Base-by-base conservation (phyloP, 1,139 yeast genomes). In the Arxiozyma slooffiae region DNA sequence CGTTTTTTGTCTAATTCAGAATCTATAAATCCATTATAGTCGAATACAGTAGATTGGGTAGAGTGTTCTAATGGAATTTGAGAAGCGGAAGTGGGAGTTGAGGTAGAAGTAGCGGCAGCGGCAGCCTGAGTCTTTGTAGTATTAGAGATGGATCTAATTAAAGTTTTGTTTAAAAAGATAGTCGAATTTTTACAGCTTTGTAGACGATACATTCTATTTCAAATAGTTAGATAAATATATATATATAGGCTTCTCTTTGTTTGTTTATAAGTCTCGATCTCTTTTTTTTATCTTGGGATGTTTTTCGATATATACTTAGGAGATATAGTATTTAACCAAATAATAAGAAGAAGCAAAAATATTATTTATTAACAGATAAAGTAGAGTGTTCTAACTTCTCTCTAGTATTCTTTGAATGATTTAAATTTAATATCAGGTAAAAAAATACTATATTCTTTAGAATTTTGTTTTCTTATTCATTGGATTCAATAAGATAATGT, bases 1-100 rank as follows among this genome's bases (percentile, higher is more conserved):
- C 95, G 81, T 72, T 92, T 92, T 64, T 78, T 79, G 53, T 75
- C 69, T 57, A 92, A 72, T 60, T 87, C 94, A 49, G 68, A 63
- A 48, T 75, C 75, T 66, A 85, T 79, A 60, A 79, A 74, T 2
- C 82, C 82, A 48, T 78, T 75, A 68, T 81, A 88, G 65, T 84
- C 87, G 67, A 82, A 85, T 2, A 75, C 56, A 1, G 67, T 52
- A 55, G 78, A 83, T 44, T 73, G 70, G 24, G 77, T 63, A 9
- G 66, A 59, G 48, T 63, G 56, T 48, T 63, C 65, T 22, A 66
- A 62, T 41, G 57, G 55, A 23, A 54, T 53, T 50, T 73, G 71
- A 48, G 71, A 67, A 22, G 72, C 61, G 21, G 74, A 67, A 38
- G 71, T 60, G 38, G 71, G 61, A 50, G 68, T 63, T 43, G 80